phyloP scores from a whole-genome alignment of 129 eudicot species.

The Flaveria trinervia region DNA sequence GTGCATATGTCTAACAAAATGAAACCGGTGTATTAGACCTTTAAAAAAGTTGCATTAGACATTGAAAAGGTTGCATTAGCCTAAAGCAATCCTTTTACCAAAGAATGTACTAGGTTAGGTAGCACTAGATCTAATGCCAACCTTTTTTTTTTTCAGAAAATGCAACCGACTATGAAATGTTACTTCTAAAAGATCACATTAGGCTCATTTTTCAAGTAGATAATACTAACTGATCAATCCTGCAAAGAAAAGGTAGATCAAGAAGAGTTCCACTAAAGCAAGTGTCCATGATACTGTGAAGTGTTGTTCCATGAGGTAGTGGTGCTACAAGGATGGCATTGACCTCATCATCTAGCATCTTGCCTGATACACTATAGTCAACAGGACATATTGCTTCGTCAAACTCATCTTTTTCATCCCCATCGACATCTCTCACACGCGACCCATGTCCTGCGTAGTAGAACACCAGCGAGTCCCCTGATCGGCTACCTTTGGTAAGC shows the following conservation, averaged over 20 bases:
- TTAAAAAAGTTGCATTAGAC: too few species aligned
- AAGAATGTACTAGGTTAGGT: too few species aligned
- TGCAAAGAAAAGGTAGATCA: slow-evolving; percentile 63
- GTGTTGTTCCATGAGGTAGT: slow-evolving; percentile 60
- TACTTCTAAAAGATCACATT: too few species aligned
- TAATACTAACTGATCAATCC: slow-evolving; percentile 47
- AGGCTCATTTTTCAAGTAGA: neutral
- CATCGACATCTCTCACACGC: slow-evolving; percentile 45
- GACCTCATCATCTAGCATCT: slow-evolving; percentile 74
- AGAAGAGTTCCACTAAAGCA: slow-evolving; percentile 74
- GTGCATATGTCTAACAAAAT: neutral
- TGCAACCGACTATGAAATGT: too few species aligned
- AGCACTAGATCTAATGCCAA: too few species aligned
- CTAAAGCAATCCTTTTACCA: too few species aligned
- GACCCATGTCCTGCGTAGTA: slow-evolving; percentile 76
- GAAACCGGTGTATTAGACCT: too few species aligned
- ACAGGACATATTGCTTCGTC: slow-evolving; percentile 74
- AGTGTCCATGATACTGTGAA: slow-evolving; percentile 70
- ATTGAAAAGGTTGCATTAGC: too few species aligned
- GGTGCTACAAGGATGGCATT: slow-evolving; percentile 68
- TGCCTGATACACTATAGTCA: slow-evolving; percentile 60
- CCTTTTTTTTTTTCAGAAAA: too few species aligned
- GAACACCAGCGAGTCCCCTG: slow-evolving; percentile 83
- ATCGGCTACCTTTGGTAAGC: slow-evolving; percentile 59
- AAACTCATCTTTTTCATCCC: slow-evolving; percentile 68